Evolutionary conservation across 176 grass and related monocot species (phyloP), one percentile per base, ranked within the genome.

Genomic region (Dendrocalamus sinicus): DNA sequence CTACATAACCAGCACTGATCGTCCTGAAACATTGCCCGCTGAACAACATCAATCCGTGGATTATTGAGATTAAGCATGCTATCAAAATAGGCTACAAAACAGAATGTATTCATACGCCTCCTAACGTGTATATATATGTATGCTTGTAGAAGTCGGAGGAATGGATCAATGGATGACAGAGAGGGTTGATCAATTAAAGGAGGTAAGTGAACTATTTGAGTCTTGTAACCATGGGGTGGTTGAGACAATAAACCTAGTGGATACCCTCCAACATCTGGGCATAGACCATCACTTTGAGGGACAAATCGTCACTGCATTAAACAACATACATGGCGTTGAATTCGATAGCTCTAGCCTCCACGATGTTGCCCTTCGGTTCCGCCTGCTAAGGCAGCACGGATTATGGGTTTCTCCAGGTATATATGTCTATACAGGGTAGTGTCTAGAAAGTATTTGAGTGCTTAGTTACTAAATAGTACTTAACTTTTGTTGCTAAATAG

Each of bases 241-340:
- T 32, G 30, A 70, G 7, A 45, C 45, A 45, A n/a, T 70, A 4
- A 70, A 70, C 0, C 68, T 70, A 7, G 40, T 70, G 3, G 68
- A 70, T 40, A 45, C 40, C 1, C 19, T 70, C 40, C 68, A 70
- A 23, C 68, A 40, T 43, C 19, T 70, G 39, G 68, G 68, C 0
- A 70, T 70, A 45, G 19, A 70, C 3, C 68, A 70, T 45, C 68
- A 44, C 12, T 70, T 70, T 45, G 40, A 70, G 68, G 68, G 45
- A n/a, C 4, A 45, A 20, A 70, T 70, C 12, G 16, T 2, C 4
- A 70, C 20, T 4, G 45, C 68, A 9, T 3, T 70, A 12, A 70
- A 19, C 20, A 23, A 0, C 40, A 45, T 70, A 13, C 40, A 70
- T 1, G 2, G 10, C 45, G 68, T 40, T 13, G 68, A 70, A 23